A percentile compares a stretch with the other conserved stretches of the same genome.
These are phyloP conservation scores for Aegilops tauschii DNA, from an alignment of 176 grass and related monocot species.

Conservation along the genomic window DNA sequence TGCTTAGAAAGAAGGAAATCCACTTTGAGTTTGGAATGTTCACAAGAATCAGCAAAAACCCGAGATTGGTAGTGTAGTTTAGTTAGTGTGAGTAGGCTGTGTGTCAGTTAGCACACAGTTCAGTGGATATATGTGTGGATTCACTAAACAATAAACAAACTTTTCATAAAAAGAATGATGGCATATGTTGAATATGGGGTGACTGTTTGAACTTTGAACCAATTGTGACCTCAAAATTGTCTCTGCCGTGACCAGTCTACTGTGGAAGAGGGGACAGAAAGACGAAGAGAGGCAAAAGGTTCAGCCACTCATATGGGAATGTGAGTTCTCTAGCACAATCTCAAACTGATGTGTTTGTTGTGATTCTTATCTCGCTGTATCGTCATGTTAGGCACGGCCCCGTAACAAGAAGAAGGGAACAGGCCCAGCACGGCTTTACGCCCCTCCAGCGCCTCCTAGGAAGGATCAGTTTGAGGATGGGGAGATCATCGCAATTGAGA, in stretches of 20 bases:
- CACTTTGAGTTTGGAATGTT: neutral
- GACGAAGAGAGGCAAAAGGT: conserved; percentile 69
- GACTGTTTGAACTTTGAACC: neutral
- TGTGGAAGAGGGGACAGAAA: conserved; percentile 80
- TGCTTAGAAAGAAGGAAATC: neutral
- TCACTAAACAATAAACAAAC: neutral
- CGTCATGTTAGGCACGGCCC: conserved; percentile 41
- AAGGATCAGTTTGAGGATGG: conserved; percentile 71
- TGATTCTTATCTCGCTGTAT: conserved; percentile 5
- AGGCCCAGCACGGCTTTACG: conserved; percentile 43
- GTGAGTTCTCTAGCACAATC: conserved; percentile 29
- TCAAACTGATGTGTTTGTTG: neutral
- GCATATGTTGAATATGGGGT: neutral
- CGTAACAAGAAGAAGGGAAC: conserved; percentile 76
- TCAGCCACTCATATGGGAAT: conserved; percentile 79
- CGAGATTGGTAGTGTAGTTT: neutral
- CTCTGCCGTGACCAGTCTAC: conserved; percentile 42
- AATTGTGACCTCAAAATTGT: neutral
- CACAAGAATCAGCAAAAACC: neutral
- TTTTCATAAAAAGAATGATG: neutral
- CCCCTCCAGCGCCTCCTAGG: conserved; percentile 55
- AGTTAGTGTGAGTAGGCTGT: neutral
- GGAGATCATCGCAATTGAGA: conserved; percentile 55
- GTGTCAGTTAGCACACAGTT: neutral
- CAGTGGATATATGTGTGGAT: neutral